A percentile compares a stretch with the other conserved stretches of the same genome.
Evolutionary conservation across 73 alveolate species (phyloP).

Genomic region (Tetrahymena elliotti): DNA sequence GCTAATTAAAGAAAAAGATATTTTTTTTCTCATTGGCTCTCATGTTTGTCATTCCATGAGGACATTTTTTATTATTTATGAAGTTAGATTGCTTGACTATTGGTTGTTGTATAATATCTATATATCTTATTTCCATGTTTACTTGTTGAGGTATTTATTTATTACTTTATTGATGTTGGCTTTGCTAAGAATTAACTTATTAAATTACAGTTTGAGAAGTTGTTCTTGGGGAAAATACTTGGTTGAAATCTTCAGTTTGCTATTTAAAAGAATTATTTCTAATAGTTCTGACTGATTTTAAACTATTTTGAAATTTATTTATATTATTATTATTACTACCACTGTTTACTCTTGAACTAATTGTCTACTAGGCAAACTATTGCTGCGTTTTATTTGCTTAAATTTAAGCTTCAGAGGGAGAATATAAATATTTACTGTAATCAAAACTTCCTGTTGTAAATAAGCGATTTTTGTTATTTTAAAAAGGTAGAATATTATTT

Average conservation of each 20-base stretch:
- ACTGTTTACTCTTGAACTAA: not conserved
- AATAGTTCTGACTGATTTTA: not conserved
- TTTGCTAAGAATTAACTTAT: not conserved
- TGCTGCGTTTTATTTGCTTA: not conserved
- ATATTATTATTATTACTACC: not conserved
- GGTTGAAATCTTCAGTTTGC: not conserved
- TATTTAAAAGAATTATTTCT: not conserved
- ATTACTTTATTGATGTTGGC: not conserved
- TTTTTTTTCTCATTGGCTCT: not conserved
- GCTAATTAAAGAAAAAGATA: not conserved
- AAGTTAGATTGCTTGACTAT: not conserved
- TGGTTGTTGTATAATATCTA: not conserved
- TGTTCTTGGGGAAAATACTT: not conserved
- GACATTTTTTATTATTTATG: not conserved
- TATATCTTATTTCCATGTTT: not conserved
- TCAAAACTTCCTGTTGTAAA: not conserved
- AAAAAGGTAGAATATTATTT: not conserved
- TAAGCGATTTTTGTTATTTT: not conserved
- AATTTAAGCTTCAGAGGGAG: not conserved
- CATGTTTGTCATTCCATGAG: not conserved
- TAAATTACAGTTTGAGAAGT: not conserved
- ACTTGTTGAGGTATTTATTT: not conserved
- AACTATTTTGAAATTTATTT: not conserved
- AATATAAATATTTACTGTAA: not conserved
- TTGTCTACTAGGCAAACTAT: not conserved